Base-by-base conservation (phyloP, 2,329 filamentous ascomycete genomes). In the Simplicillium sp. region DNA sequence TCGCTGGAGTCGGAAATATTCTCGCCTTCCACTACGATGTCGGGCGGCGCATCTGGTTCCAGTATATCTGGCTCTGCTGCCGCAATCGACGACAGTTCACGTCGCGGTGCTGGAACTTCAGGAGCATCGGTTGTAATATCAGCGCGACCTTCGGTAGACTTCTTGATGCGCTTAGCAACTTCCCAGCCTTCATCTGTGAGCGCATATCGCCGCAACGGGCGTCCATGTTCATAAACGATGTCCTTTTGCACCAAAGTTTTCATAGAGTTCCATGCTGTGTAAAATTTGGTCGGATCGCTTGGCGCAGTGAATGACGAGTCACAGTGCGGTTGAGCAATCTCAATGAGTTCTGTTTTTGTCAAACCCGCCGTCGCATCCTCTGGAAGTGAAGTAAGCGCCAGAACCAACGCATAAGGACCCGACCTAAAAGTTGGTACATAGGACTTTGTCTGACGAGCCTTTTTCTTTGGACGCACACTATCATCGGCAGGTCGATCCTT, bases 231-330 rank as follows among this genome's bases (percentile, higher is more conserved):
- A 42, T 79, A 80, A 0, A 89, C 82, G 3, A 89, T 63, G 43
- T 87, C 83, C 54, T 89, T 87, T 40, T 78, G 70, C 5, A 80
- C 50, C 28, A 92, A 62, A 0, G 82, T 87, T 54, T 85, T 86
- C 73, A 90, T 88, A 2, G 84, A 87, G 52, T 76, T 83, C 85
- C 85, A 92, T 0, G 86, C 86, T 0, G 85, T 90, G 50, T 86
- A 85, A 51, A 76, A 84, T 42, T 80, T 83, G 11, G 71, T 80
- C 1, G 82, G 67, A 40, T 86, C 81, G 33, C 65, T 68, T 1
- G 83, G 80, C 0, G 74, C 77, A 0, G 74, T 82, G 51, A 87
- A 88, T 0, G 84, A 88, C 2, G 80, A 64, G 53, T 89, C 83
- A 51, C 81, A 87, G 55, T 84, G 69, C 7, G 75, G 75, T 51